A percentile compares a stretch with the other conserved stretches of the same genome.
phyloP scores from a whole-genome alignment of 2,329 filamentous ascomycete species.

The Exophiala mesophila region DNA sequence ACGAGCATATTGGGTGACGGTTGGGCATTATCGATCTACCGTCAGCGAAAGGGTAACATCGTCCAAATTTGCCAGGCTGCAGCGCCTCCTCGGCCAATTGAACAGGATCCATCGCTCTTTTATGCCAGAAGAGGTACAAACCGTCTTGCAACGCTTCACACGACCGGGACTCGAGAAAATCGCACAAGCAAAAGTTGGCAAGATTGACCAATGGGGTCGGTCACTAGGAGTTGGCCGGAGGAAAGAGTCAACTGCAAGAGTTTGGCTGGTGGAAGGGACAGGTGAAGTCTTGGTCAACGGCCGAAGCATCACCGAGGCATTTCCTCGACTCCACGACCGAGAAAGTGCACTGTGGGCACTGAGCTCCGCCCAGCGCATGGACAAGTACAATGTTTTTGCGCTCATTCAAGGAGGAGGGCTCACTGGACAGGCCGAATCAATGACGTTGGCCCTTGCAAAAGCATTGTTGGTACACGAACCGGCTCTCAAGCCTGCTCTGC shows the following conservation, averaged over 20 bases:
- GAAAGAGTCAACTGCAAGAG: constrained; percentile 80
- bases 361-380: constrained; percentile 72
- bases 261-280: constrained; percentile 85
- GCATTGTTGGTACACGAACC: constrained; percentile 89
- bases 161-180: constrained; percentile 67
- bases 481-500: constrained; percentile 76
- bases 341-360: constrained; percentile 92
- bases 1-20: constrained; percentile 72
- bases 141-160: constrained; percentile 65
- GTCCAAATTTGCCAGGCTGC: constrained; percentile 71
- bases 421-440: constrained; percentile 91
- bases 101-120: constrained; percentile 79
- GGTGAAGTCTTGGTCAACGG: constrained; percentile 89
- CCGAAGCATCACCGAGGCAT: constrained; percentile 73
- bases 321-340: constrained; percentile 84
- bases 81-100: constrained; percentile 70
- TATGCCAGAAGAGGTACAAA: constrained; percentile 63
- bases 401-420: constrained; percentile 79
- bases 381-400: constrained; percentile 97
- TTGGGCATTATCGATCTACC: constrained; percentile 67
- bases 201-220: constrained; percentile 71
- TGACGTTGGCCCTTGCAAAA: constrained; percentile 84
- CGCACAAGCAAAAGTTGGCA: constrained; percentile 57
- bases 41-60: constrained; percentile 69
- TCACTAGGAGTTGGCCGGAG: constrained; percentile 76